phyloP scores from a whole-genome alignment of 2,329 filamentous ascomycete species.

The Thermothelomyces thermophilus region DNA sequence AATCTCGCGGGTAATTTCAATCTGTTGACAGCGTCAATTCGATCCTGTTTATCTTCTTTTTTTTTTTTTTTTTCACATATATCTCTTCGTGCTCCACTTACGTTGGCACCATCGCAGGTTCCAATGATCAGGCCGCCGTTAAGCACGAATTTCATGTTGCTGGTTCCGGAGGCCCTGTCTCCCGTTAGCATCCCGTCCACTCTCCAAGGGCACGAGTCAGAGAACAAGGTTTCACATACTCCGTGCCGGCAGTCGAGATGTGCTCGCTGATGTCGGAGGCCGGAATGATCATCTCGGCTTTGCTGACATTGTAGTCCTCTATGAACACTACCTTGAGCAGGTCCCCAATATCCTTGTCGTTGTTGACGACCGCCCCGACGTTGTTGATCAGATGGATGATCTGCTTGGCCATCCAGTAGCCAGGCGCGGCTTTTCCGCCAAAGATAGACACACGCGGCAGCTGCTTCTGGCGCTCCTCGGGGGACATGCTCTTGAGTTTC shows the following conservation, averaged over 20 bases:
- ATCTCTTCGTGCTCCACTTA: too few species aligned
- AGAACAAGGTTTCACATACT: constrained; percentile 46
- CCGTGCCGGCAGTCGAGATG: constrained; percentile 95
- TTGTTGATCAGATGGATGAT: constrained; percentile 95
- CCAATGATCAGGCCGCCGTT: constrained; percentile 97
- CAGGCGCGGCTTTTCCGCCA: constrained; percentile 93
- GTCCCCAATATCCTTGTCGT: constrained; percentile 85
- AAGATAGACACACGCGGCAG: constrained; percentile 90
- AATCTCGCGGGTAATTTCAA: constrained; percentile 96
- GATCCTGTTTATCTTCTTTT: too few species aligned
- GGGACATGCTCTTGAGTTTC: constrained; percentile 74
- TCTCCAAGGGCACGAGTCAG: too few species aligned
- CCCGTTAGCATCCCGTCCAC: constrained; percentile 1
- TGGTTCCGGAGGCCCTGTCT: constrained; percentile 65
- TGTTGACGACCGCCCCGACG: constrained; percentile 85
- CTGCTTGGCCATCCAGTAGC: constrained; percentile 99
- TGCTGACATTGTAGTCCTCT: constrained; percentile 98
- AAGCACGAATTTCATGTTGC: constrained; percentile 99
- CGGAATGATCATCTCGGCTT: constrained; percentile 92
- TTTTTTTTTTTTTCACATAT: too few species aligned
- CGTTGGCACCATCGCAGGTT: constrained; percentile 95
- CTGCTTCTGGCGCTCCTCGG: constrained; percentile 80
- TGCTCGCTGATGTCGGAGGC: constrained; percentile 97
- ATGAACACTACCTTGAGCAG: constrained; percentile 95
- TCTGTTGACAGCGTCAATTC: constrained; percentile 44